Evolutionary conservation across 345 rosid species (phyloP), one percentile per base, ranked within the genome.

Genomic region (Clarkia xantiana): DNA sequence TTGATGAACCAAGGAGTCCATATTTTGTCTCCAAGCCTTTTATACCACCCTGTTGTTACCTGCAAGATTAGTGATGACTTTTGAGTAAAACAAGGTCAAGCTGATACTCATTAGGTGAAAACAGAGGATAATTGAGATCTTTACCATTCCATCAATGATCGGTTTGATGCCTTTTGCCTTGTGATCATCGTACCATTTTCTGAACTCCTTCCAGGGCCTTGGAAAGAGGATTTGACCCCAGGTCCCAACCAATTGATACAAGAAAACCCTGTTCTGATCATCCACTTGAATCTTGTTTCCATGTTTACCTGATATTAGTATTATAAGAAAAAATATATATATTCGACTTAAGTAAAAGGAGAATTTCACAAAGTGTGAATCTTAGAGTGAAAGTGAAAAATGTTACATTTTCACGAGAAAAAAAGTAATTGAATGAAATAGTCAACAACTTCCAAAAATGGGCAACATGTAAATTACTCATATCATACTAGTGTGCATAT

Each of bases 1-100:
- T 91, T 86, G 13, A 91, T 86, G 64, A 91, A 91, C 98, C 94
- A 91, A 57, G 98, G 98, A 34, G 96, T 91, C 98, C 96, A 91
- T 50, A 91, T 86, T 60, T 75, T 71, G 65, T 91, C 98, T 53
- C 96, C 94, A 69, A 77, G 49, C 78, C 45, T 77, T 67, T 82
- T 91, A 71, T 91, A 86, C 98, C 98, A 91, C 38, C 89, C 93
- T 13, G 64, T 84, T 9, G 96, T 70, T 52, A 91, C 91, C 97
- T 86, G 73, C 58, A 57, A 29, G 5, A 29, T 29, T 29, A 29
- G 36, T 29, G 36, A 29, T 7, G 36, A 29, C 1, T 29, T 29
- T 29, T 29, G 5, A 29, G 36, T 3, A 29, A 29, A 29, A 10
- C 36, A 29, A 7, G 8, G 36, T 3, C 36, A 29, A 29, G 8